phyloP scores from a whole-genome alignment of 1,284 basidiomycete genomes.

The Irpex sp. region DNA sequence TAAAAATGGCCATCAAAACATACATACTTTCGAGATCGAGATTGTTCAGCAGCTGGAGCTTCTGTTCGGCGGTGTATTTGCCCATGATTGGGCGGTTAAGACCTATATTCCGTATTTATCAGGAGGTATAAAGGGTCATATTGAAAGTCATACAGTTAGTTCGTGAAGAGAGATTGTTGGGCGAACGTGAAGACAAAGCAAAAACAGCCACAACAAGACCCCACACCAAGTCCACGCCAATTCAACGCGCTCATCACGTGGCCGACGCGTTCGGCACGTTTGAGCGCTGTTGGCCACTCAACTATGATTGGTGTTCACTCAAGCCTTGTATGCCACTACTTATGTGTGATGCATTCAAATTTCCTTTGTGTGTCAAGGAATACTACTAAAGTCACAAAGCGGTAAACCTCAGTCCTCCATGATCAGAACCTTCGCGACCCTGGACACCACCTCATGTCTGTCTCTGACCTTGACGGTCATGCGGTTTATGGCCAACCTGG shows the following conservation, averaged over 20 bases:
- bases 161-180: not conserved
- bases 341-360: too few relatives aligned
- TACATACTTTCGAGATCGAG: conserved; percentile 69
- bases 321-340: too few relatives aligned
- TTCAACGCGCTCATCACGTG: not conserved
- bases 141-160: not conserved
- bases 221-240: too few relatives aligned
- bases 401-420: conserved; percentile 9
- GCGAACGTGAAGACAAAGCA: not conserved
- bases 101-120: not conserved
- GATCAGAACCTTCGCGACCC: conserved; percentile 29
- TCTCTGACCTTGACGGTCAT: conserved; percentile 36
- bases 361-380: too few relatives aligned
- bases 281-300: not conserved
- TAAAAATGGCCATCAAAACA: not conserved
- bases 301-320: too few relatives aligned
- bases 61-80: conserved; percentile 54
- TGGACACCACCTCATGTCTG: conserved; percentile 32
- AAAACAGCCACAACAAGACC: not conserved
- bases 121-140: not conserved
- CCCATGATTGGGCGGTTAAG: not conserved
- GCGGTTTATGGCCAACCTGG: conserved; percentile 7
- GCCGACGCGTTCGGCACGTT: not conserved
- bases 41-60: conserved; percentile 66
- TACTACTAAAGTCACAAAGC: too few relatives aligned